These are phyloP conservation scores for Fusarium sp. DNA, from an alignment of 2,329 filamentous ascomycete species.

Conservation along the genomic window DNA sequence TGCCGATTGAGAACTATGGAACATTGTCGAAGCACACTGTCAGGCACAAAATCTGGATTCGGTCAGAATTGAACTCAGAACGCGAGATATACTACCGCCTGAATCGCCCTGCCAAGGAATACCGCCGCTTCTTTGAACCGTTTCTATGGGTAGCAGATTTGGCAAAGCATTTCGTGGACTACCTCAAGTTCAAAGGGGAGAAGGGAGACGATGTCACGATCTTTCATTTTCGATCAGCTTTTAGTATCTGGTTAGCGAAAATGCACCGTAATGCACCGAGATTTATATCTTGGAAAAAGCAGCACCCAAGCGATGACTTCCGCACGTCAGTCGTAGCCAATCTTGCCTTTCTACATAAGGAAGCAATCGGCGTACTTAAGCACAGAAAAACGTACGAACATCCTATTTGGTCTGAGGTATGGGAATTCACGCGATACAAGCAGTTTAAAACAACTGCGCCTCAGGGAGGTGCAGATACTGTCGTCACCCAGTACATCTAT, in stretches of 20 bases:
- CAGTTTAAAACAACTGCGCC: slow-evolving; percentile 2
- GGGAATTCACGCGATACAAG: slow-evolving; percentile 53
- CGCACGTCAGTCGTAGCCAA: slow-evolving; percentile 70
- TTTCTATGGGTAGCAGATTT: slow-evolving; percentile 80
- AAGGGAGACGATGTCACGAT: slow-evolving; percentile 59
- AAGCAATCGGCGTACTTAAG: slow-evolving; percentile 65
- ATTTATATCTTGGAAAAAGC: slow-evolving; percentile 67
- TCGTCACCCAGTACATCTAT: slow-evolving; percentile 78
- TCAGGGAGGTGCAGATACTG: slow-evolving; percentile 56
- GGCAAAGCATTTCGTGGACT: slow-evolving; percentile 79
- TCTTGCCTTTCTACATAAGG: slow-evolving; percentile 73
- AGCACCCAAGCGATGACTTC: slow-evolving; percentile 69
- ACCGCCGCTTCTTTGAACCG: slow-evolving; percentile 69
- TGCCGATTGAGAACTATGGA: slow-evolving; percentile 77
- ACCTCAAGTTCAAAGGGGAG: slow-evolving; percentile 57
- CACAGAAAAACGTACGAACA: slow-evolving; percentile 51
- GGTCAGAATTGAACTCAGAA: slow-evolving; percentile 61
- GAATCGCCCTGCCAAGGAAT: slow-evolving; percentile 67
- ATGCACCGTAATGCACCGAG: slow-evolving; percentile 56
- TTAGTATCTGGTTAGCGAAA: slow-evolving; percentile 67
- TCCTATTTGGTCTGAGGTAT: slow-evolving; percentile 67
- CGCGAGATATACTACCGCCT: slow-evolving; percentile 74
- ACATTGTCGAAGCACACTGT: slow-evolving; percentile 59
- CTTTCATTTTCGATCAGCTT: slow-evolving; percentile 67
- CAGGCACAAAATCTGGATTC: slow-evolving; percentile 71